Evolutionary conservation across 2,329 filamentous ascomycete species (phyloP), one percentile per base, ranked within the genome.

Genomic region (Incumbomyces lentus): DNA sequence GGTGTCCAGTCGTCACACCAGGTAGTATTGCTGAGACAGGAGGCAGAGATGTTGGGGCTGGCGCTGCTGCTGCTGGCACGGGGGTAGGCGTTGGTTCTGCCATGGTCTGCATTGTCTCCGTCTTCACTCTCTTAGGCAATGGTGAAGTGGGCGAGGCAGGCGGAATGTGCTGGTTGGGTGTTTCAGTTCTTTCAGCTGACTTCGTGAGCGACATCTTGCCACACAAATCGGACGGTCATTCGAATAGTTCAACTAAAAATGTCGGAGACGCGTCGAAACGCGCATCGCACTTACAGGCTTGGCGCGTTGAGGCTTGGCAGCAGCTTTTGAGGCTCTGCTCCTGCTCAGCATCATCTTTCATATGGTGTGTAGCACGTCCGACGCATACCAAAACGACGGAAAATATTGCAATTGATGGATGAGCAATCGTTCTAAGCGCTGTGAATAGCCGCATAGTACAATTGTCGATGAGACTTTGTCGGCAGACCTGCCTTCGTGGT

Each of bases 111-210:
- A 56, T 53, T 50, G 62, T 64, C 49, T 39, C 40, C 52, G 79
- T 78, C 72, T 88, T 92, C 59, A 84, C 76, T 61, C 86, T 80
- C 71, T 94, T 94, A 40, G 86, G 74, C 19, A 86, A 79, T 22
- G 86, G 87, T 7, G 85, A 89, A 48, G 75, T 74, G 34, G 82
- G 81, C 18, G 80, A 73, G 44, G 78, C 78, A 39, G 79, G 78
- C 22, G 69, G 64, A 54, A 69, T 62, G 60, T 69, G 71, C 32
- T 53, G 44, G 53, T 40, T 49, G 52, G 42, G 44, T 43, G 51
- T 46, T 54, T 55, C 46, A 52, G 54, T 46, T 50, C 60, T 51
- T 55, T 62, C 46, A 36, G 53, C 26, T 47, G 54, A 45, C 3
- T 7, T 29, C 18, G 19, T 37, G 18, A 2, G n/a, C 12, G 42